Evolutionary conservation across 2,329 filamentous ascomycete genomes (phyloP).

Genomic region (Atkinsonella hypoxylon): DNA sequence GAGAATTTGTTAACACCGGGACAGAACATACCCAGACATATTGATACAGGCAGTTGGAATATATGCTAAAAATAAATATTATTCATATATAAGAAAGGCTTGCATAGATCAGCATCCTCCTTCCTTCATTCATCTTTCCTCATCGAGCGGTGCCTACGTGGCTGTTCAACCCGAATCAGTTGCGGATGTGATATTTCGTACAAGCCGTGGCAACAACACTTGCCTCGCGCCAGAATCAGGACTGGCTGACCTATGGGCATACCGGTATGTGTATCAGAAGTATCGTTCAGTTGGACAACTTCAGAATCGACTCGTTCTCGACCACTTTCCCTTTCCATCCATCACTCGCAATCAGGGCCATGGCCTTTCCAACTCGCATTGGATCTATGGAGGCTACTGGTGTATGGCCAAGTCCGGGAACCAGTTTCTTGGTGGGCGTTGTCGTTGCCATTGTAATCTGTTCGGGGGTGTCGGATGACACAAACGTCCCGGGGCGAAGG

Average conservation of each 20-base stretch:
- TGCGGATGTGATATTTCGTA: not conserved
- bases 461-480: slow-evolving; percentile 14
- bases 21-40: too few species aligned
- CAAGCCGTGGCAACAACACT: not conserved
- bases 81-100: too few species aligned
- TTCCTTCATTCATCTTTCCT: too few species aligned
- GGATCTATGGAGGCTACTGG: slow-evolving; percentile 21
- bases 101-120: too few species aligned
- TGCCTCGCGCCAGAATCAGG: too few species aligned
- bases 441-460: slow-evolving; percentile 3
- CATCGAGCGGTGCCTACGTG: too few species aligned
- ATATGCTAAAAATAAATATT: too few species aligned
- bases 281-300: slow-evolving; percentile 12
- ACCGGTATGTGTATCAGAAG: not conserved
- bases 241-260: not conserved
- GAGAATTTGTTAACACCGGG: too few species aligned
- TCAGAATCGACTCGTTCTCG: slow-evolving; percentile 21
- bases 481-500: slow-evolving; percentile 23
- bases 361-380: slow-evolving; percentile 22
- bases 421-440: slow-evolving; percentile 14
- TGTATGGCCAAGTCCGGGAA: slow-evolving; percentile 14
- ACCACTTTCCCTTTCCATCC: slow-evolving; percentile 24
- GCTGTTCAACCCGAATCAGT: too few species aligned
- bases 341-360: slow-evolving; percentile 24
- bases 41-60: too few species aligned